Evolutionary conservation across 768 basidiomycete genomes (phyloP).

Genomic region (Daedaleopsis nitida): DNA sequence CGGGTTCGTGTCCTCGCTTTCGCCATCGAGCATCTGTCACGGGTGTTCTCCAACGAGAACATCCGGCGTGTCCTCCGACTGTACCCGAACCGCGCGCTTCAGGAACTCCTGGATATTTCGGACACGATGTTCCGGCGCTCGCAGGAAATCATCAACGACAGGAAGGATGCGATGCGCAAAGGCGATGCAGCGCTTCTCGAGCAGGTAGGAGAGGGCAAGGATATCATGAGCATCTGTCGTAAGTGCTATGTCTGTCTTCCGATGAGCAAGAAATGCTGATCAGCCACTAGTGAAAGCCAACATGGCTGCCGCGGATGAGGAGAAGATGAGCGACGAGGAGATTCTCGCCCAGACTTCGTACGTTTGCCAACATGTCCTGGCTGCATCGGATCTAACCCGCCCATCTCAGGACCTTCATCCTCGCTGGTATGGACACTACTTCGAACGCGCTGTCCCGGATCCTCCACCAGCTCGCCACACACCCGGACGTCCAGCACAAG

Average conservation of each 20-base stretch:
- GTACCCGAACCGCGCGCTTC: constrained; percentile 36
- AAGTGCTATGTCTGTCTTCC: neutral
- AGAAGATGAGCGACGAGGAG: constrained; percentile 30
- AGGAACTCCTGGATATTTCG: constrained; percentile 34
- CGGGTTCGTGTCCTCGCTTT: constrained; percentile 1
- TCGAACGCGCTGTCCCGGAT: constrained; percentile 24
- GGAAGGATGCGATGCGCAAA: constrained; percentile 35
- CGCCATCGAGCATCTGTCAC: neutral
- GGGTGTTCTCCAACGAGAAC: constrained; percentile 24
- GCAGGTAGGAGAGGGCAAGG: constrained; percentile 26
- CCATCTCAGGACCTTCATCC: constrained; percentile 18
- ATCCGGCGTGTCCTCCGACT: constrained; percentile 35
- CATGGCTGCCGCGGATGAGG: constrained; percentile 10
- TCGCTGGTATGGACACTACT: constrained; percentile 30
- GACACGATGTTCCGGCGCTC: constrained; percentile 39
- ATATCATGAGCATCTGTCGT: constrained; percentile 24
- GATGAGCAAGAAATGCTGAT: neutral
- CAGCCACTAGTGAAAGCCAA: constrained; percentile 15
- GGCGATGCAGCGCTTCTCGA: constrained; percentile 32
- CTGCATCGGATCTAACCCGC: neutral
- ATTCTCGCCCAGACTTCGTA: constrained; percentile 38
- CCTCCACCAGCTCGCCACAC: constrained; percentile 26
- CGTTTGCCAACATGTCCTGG: neutral
- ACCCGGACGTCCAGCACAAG: constrained; percentile 37
- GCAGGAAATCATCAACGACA: constrained; percentile 38